Conservation (phyloP, 1,284 basidiomycete species). For the Ceratobasidium sp. region DNA sequence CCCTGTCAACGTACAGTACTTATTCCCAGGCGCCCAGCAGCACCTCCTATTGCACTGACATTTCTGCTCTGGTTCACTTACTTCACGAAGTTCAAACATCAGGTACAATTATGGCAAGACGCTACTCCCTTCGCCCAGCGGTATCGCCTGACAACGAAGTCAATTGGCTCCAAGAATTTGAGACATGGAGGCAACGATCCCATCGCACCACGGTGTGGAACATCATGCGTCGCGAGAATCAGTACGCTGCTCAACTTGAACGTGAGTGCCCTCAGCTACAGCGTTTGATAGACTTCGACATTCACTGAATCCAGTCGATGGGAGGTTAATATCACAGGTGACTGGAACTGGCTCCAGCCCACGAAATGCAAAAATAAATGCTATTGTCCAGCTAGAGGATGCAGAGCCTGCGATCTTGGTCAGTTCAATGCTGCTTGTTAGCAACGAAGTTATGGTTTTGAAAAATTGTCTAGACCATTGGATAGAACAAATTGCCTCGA, state of each 20-base stretch:
- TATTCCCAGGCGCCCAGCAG: too few species aligned
- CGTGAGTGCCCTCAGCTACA: background rate
- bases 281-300: background rate
- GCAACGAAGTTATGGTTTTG: too few species aligned
- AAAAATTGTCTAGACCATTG: too few species aligned
- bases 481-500: too few species aligned
- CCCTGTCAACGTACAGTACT: too few species aligned
- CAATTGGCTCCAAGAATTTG: constrained; percentile 21
- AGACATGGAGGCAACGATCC: constrained; percentile 12
- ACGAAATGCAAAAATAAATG: background rate
- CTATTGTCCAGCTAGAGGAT: background rate
- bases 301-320: background rate
- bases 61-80: background rate
- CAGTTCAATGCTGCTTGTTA: background rate
- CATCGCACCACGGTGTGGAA: background rate
- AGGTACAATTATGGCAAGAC: background rate
- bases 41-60: too few species aligned
- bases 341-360: background rate
- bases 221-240: background rate
- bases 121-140: background rate
- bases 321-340: background rate
- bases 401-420: constrained; percentile 15
- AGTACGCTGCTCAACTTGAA: background rate
- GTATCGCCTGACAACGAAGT: background rate
- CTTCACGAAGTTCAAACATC: too few species aligned